Evolutionary conservation across 257 asterid species (phyloP).

Genomic region (Echium plantagineum): DNA sequence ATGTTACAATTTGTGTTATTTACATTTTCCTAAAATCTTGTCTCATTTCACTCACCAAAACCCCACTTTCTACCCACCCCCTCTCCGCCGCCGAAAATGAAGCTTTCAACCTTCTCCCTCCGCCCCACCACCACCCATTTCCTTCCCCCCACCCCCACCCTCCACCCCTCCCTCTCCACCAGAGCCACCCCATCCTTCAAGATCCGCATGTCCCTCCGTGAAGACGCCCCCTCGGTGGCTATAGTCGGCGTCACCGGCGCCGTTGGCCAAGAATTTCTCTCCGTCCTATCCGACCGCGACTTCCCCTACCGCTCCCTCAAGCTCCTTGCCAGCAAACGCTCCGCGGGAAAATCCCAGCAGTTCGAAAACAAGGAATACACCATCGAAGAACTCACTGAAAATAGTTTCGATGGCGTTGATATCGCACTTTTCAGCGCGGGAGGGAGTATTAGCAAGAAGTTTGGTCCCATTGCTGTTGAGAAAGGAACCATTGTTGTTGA

Average conservation of each 20-base stretch:
- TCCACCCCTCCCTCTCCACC: conserved; percentile 9
- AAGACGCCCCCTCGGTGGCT: conserved; percentile 78
- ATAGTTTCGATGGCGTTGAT: conserved; percentile 60
- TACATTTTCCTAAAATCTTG: too few relatives aligned
- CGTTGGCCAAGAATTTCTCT: conserved; percentile 88
- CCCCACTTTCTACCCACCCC: conserved; percentile 48
- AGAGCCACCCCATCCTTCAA: conserved; percentile 11
- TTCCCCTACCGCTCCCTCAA: conserved; percentile 81
- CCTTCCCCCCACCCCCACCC: conserved; percentile 9
- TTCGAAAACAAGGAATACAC: conserved; percentile 41
- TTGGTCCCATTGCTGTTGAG: conserved; percentile 65
- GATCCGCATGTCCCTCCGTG: conserved; percentile 69
- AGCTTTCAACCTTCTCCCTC: not conserved
- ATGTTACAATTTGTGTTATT: too few relatives aligned
- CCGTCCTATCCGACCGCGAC: conserved; percentile 69
- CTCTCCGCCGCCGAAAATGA: conserved; percentile 19
- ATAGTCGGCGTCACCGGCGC: conserved; percentile 95
- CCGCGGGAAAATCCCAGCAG: conserved; percentile 49
- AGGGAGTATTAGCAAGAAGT: conserved; percentile 69
- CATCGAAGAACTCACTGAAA: conserved; percentile 50
- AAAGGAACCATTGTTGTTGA: conserved; percentile 81
- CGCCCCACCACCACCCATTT: conserved; percentile 18
- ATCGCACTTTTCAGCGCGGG: conserved; percentile 91
- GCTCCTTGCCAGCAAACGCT: conserved; percentile 81
- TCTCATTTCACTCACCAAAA: conserved; percentile 13